Base-by-base conservation (phyloP, 2,329 filamentous ascomycete species). In the Xylariaceae sp. region DNA sequence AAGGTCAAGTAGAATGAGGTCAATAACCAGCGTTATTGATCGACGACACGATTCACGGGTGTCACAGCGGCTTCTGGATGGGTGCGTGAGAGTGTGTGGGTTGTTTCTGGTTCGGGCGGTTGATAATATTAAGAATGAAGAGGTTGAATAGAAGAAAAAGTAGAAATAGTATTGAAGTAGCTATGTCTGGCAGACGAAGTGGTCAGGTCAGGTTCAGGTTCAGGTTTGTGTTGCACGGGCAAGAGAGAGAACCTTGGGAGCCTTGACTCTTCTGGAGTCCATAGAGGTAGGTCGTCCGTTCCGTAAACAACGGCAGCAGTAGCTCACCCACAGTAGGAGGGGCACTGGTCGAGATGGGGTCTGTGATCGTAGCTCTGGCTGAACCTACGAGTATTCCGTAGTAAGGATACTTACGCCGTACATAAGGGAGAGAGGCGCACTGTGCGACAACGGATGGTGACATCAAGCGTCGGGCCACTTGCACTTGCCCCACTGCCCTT, bases 361-460 rank as follows among this genome's bases (percentile, higher is more conserved):
- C 23, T 1, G 23, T 5, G 5, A 4, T 30, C 4, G 23, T 30
- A 30, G 23, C 4, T 30, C 23, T 30, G 23, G 23, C 23, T 30
- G 23, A 18, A 18, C 17, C 17, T 18, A 18, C 17, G 17, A 18
- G 17, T 18, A 18, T 18, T 30, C 3, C 23, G 23, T 30, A 30
- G 23, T 30, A 30, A 30, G 23, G 4, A 30, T 30, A 30, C 23
- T 2, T 30, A 30, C 23, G 4, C 23, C 23, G 34, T 11, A 7
- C 6, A 48, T 30, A 39, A 51, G 42, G 18, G 15, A 4, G 10
- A 52, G 49, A 48, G 8, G 39, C 35, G 23, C 53, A 62, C 61
- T 62, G 61, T 62, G 44, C 44, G 50, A 34, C 37, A 53, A 56
- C 53, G 53, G 56, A 47, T 54, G 37, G 61, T 61, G 58, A 63